Conservation (phyloP, 305 asterid genomes). For the Plantago coronopus region DNA sequence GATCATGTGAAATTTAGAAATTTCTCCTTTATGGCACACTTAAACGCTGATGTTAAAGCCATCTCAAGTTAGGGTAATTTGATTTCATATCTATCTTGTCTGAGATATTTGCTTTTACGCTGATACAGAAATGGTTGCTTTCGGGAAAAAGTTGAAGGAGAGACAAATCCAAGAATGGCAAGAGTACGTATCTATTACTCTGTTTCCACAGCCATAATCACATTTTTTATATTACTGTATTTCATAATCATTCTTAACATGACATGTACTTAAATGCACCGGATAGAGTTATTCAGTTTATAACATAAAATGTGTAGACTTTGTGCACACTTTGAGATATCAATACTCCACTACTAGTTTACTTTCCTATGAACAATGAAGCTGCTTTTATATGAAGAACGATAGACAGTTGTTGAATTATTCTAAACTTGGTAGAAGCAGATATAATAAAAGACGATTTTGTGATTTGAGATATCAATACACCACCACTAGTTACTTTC, state of each 20-base stretch:
- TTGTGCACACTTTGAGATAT: background rate
- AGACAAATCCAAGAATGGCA: constrained; percentile 92
- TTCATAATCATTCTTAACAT: constrained; percentile 6
- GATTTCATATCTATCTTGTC: background rate
- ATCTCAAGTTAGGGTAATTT: constrained; percentile 8
- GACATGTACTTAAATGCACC: constrained; percentile 4
- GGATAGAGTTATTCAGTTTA: background rate
- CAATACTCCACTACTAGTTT: background rate
- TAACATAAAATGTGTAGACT: background rate
- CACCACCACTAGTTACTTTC: background rate
- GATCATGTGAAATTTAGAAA: too few species aligned
- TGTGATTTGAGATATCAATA: too few species aligned
- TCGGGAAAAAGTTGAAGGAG: constrained; percentile 94
- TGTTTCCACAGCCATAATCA: background rate
- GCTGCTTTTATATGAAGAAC: too few species aligned
- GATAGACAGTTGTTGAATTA: too few species aligned
- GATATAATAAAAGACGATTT: too few species aligned
- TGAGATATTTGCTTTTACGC: constrained; percentile 9
- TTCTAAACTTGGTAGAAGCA: too few species aligned
- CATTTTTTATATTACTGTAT: constrained; percentile 21
- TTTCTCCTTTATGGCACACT: too few species aligned
- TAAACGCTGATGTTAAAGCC: background rate
- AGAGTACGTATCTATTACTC: constrained; percentile 48
- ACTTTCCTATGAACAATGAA: background rate
- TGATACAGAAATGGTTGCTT: constrained; percentile 80